These are phyloP conservation scores for Cichorium intybus DNA, from an alignment of 140 eudicot species.

Conservation along the genomic window DNA sequence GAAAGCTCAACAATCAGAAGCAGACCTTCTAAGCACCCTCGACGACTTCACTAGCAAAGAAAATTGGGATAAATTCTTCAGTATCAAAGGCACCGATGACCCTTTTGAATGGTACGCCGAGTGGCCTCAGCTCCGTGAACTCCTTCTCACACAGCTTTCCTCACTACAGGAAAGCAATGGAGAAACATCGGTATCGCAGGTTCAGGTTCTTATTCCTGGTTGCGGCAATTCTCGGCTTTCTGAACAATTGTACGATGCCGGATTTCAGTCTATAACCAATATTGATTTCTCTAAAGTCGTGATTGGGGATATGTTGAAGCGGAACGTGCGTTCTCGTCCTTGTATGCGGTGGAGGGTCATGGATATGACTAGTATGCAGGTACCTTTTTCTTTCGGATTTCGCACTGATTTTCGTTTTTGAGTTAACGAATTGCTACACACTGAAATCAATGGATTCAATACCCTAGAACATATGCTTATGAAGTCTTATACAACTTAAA, in stretches of 20 bases:
- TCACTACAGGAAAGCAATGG: conserved; percentile 7
- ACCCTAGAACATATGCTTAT: neutral
- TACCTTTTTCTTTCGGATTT: neutral
- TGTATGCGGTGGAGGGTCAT: conserved; percentile 92
- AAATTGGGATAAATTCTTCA: conserved; percentile 86
- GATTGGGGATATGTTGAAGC: conserved; percentile 80
- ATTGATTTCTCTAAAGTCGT: conserved; percentile 92
- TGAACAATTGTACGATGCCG: conserved; percentile 76
- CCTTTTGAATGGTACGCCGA: conserved; percentile 93
- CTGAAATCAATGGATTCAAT: conserved; percentile 4
- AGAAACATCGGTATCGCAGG: neutral
- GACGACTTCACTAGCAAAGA: conserved; percentile 82
- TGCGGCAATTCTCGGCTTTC: conserved; percentile 83
- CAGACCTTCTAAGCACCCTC: conserved; percentile 64
- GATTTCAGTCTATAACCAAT: conserved; percentile 60
- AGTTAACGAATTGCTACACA: neutral
- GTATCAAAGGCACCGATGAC: conserved; percentile 57
- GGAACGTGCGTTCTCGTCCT: conserved; percentile 72
- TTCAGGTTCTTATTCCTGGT: conserved; percentile 79
- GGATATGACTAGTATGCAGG: conserved; percentile 95
- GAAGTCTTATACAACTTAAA: neutral
- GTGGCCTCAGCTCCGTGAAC: conserved; percentile 72
- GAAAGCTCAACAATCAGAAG: conserved; percentile 33
- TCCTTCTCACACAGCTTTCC: conserved; percentile 46
- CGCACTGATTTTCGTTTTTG: neutral